These are phyloP conservation scores for Fusarium sororula DNA, from an alignment of 2,329 filamentous ascomycete genomes.

Conservation along the genomic window DNA sequence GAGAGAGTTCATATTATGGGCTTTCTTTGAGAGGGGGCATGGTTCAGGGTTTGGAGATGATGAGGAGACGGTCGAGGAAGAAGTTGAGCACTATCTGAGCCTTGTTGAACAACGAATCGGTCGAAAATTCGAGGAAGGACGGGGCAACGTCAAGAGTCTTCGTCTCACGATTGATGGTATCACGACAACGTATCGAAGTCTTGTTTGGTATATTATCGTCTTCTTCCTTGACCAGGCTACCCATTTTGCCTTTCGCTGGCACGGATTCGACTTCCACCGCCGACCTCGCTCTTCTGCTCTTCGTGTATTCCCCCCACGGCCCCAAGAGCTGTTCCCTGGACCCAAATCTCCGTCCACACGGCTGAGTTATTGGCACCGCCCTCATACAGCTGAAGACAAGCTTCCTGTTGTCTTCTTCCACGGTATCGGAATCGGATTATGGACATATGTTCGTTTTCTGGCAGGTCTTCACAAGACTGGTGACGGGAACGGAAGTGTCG, in stretches of 20 bases:
- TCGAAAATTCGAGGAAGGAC: constrained; percentile 60
- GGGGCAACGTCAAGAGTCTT: constrained; percentile 64
- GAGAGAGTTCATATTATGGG: constrained; percentile 73
- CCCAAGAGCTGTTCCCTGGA: constrained; percentile 57
- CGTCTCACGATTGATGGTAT: constrained; percentile 74
- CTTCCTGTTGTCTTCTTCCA: constrained; percentile 74
- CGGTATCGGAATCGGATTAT: constrained; percentile 75
- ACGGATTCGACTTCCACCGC: constrained; percentile 63
- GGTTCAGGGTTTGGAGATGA: constrained; percentile 15
- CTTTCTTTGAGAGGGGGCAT: constrained; percentile 64
- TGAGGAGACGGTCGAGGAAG: constrained; percentile 48
- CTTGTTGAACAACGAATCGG: constrained; percentile 64
- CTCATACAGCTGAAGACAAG: constrained; percentile 59
- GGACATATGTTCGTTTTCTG: constrained; percentile 68
- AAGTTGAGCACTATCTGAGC: constrained; percentile 59
- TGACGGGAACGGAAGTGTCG: constrained; percentile 55
- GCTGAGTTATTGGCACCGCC: constrained; percentile 72
- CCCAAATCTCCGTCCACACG: constrained; percentile 58
- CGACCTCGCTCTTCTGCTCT: constrained; percentile 39
- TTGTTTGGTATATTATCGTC: constrained; percentile 71
- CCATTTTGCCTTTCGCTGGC: constrained; percentile 54
- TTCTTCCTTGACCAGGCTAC: constrained; percentile 64
- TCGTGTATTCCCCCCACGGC: constrained; percentile 66
- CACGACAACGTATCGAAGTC: constrained; percentile 66
- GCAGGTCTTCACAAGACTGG: constrained; percentile 55